Evolutionary conservation across 1,284 basidiomycete species (phyloP).

Genomic region (Wallemia ichthyophaga): DNA sequence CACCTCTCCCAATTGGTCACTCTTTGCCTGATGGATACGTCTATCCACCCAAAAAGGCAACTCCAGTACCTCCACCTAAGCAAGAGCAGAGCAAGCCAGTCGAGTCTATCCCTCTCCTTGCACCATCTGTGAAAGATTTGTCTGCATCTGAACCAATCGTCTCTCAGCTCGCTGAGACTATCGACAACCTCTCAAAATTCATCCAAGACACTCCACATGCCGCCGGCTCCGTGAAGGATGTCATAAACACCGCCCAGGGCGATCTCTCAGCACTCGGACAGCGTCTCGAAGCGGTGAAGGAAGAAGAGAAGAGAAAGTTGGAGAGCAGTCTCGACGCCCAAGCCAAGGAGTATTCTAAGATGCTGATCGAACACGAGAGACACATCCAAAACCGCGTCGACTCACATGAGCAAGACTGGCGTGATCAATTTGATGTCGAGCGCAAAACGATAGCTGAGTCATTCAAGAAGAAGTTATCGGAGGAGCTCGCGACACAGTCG

Average conservation of each 20-base stretch:
- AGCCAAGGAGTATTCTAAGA: conserved; percentile 48
- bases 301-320: conserved; percentile 44
- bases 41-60: conserved; percentile 14
- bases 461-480: conserved; percentile 60
- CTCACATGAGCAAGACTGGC: conserved; percentile 59
- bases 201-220: conserved; percentile 40
- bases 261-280: conserved; percentile 52
- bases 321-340: conserved; percentile 54
- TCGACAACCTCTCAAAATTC: conserved; percentile 68
- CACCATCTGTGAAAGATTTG: conserved; percentile 46
- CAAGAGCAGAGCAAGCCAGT: conserved; percentile 10
- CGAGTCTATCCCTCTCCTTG: conserved; percentile 38
- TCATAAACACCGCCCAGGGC: conserved; percentile 32
- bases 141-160: conserved; percentile 60
- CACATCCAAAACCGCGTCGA: conserved; percentile 54
- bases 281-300: conserved; percentile 49
- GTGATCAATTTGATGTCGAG: conserved; percentile 52
- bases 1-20: conserved; percentile 56
- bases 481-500: conserved; percentile 61
- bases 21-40: conserved; percentile 67
- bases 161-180: conserved; percentile 65
- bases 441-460: conserved; percentile 37
- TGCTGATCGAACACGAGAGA: conserved; percentile 56
- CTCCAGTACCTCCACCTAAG: conserved; percentile 4
- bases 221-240: conserved; percentile 30